Conservation (phyloP, 1,139 yeast species). For the Kodamaea suecica region DNA sequence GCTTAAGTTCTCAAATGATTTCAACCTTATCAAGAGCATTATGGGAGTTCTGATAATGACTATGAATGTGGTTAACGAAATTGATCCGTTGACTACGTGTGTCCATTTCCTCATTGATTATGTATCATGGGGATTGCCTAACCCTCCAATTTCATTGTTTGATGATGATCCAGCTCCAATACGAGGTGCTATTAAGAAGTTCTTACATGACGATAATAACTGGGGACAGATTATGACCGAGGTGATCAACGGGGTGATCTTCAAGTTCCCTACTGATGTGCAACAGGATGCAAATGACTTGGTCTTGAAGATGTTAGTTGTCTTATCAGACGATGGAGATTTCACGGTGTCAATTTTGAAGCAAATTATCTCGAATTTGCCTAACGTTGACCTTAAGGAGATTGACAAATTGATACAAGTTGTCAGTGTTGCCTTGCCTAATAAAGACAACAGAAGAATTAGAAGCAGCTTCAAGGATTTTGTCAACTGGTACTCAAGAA, state of each 20-base stretch:
- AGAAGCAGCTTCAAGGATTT: constrained; percentile 72
- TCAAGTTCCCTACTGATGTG: constrained; percentile 68
- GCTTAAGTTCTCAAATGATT: constrained; percentile 53
- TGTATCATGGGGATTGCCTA: constrained; percentile 76
- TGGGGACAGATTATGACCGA: constrained; percentile 58
- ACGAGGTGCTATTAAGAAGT: constrained; percentile 43
- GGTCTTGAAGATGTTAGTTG: constrained; percentile 60
- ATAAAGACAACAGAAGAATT: constrained; percentile 71
- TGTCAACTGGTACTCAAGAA: constrained; percentile 77
- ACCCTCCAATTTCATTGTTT: constrained; percentile 73
- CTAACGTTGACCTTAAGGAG: constrained; percentile 67
- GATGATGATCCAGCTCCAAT: constrained; percentile 51
- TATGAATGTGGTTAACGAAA: constrained; percentile 55
- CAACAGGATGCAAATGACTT: constrained; percentile 76
- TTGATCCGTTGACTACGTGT: constrained; percentile 67
- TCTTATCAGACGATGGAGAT: constrained; percentile 40
- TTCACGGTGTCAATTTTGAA: constrained; percentile 60
- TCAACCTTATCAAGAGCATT: constrained; percentile 55
- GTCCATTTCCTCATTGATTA: constrained; percentile 77
- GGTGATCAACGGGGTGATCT: constrained; percentile 64
- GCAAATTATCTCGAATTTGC: constrained; percentile 52
- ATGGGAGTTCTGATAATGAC: constrained; percentile 60
- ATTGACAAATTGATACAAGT: constrained; percentile 55
- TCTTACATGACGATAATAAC: constrained; percentile 40
- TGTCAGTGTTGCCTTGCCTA: constrained; percentile 57